Evolutionary conservation across 352 stramenopile species (phyloP).

Genomic region (Phytophthora tubulina): DNA sequence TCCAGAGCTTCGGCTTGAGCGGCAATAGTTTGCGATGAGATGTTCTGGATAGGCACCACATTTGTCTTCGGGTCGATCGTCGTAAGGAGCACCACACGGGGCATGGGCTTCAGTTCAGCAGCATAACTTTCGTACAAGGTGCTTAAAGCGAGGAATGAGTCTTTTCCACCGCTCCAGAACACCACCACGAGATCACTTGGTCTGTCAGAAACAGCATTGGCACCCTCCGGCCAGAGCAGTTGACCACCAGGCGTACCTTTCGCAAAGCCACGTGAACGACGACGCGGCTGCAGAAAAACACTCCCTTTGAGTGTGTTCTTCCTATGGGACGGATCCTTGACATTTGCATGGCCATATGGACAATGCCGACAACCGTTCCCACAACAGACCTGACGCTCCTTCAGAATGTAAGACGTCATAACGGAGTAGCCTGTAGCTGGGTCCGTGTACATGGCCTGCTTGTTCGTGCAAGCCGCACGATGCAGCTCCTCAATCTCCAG

Average conservation of each 20-base stretch:
- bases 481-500: slow-evolving; percentile 78
- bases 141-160: slow-evolving; percentile 87
- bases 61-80: slow-evolving; percentile 84
- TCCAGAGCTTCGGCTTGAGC: slow-evolving; percentile 78
- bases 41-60: slow-evolving; percentile 87
- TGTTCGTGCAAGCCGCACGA: slow-evolving; percentile 65
- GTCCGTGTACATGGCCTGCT: slow-evolving; percentile 86
- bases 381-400: slow-evolving; percentile 87
- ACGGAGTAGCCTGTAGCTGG: slow-evolving; percentile 88
- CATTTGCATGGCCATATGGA: slow-evolving; percentile 89
- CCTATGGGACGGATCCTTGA: slow-evolving; percentile 51
- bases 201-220: slow-evolving; percentile 8
- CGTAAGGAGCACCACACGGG: slow-evolving; percentile 83
- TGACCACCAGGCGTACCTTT: slow-evolving; percentile 36
- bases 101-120: slow-evolving; percentile 41
- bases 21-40: slow-evolving; percentile 74
- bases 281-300: slow-evolving; percentile 46
- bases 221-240: slow-evolving; percentile 43
- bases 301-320: slow-evolving; percentile 52
- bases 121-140: slow-evolving; percentile 50
- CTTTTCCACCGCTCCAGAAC: slow-evolving; percentile 92
- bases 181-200: slow-evolving; percentile 74
- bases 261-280: slow-evolving; percentile 28
- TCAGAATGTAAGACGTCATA: slow-evolving; percentile 86
- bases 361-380: slow-evolving; percentile 92